Percentiles rank a stretch among this genome's conserved stretches.
Evolutionary conservation across 306 rosid genomes (phyloP).

Genomic region (Astragalus membranaceus): DNA sequence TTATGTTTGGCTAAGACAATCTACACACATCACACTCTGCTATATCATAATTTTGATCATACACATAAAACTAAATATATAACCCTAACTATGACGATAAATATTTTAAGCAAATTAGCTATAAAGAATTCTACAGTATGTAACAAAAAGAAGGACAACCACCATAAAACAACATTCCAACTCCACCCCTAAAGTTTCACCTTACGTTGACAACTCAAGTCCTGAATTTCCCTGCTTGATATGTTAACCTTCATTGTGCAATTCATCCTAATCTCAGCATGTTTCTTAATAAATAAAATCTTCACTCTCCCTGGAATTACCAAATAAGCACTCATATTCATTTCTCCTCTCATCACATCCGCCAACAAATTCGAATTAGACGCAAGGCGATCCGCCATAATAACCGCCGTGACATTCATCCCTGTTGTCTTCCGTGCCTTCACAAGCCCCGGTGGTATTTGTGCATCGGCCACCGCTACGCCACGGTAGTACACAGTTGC

Average conservation of each 20-base stretch:
- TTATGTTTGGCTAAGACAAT: background rate
- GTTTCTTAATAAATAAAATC: conserved; percentile 38
- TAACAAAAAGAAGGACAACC: too few relatives aligned
- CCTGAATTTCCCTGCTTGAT: conserved; percentile 29
- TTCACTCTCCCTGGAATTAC: conserved; percentile 52
- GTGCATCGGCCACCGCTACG: conserved; percentile 36
- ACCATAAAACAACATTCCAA: background rate
- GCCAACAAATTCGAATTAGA: conserved; percentile 22
- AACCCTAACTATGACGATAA: too few relatives aligned
- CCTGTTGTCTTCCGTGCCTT: conserved; percentile 33
- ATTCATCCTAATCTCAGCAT: conserved; percentile 47
- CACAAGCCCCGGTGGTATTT: conserved; percentile 29
- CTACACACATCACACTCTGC: background rate
- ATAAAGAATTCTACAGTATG: background rate
- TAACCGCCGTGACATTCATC: conserved; percentile 45
- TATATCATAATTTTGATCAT: too few relatives aligned
- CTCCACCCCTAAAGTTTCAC: conserved; percentile 28
- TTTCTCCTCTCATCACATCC: conserved; percentile 26
- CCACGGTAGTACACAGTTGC: conserved; percentile 35
- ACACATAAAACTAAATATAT: background rate
- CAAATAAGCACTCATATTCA: conserved; percentile 40
- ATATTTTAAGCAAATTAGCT: too few relatives aligned
- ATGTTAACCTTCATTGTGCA: conserved; percentile 40
- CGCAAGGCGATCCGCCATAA: conserved; percentile 31
- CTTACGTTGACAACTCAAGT: conserved; percentile 44